Percentiles rank a stretch among this genome's conserved stretches.
Conservation (phyloP, 73 alveolate genomes). For the Paramecium sexaurelia region DNA sequence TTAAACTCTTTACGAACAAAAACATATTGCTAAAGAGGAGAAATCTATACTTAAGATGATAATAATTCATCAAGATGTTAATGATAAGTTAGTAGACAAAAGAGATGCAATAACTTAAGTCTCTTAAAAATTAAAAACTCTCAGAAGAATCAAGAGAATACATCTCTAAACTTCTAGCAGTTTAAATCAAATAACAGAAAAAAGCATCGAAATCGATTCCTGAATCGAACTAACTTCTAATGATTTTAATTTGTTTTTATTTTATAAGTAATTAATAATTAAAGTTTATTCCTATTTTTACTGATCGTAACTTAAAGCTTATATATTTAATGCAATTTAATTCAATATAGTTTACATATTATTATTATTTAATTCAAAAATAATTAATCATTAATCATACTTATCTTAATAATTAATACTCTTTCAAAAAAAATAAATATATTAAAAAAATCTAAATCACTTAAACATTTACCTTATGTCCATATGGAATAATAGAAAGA, state of each 20-base stretch:
- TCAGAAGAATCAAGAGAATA: background rate
- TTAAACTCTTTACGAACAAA: background rate
- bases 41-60: background rate
- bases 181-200: background rate
- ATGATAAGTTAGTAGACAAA: background rate
- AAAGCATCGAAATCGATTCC: conserved; percentile 20
- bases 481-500: too few relatives aligned
- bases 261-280: background rate
- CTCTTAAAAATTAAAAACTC: conserved; percentile 5
- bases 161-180: background rate
- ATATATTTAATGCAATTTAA: background rate
- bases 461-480: too few relatives aligned
- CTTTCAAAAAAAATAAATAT: too few relatives aligned
- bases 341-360: background rate
- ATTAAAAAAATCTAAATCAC: too few relatives aligned
- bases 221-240: background rate
- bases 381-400: too few relatives aligned
- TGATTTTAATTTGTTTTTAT: background rate
- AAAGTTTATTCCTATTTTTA: background rate
- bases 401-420: too few relatives aligned
- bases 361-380: too few relatives aligned
- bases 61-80: background rate
- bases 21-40: background rate
- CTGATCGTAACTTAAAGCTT: background rate
- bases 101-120: conserved; percentile 21